Evolutionary conservation across 176 grass and related monocot genomes (phyloP).

Genomic region (Musa acuminata): DNA sequence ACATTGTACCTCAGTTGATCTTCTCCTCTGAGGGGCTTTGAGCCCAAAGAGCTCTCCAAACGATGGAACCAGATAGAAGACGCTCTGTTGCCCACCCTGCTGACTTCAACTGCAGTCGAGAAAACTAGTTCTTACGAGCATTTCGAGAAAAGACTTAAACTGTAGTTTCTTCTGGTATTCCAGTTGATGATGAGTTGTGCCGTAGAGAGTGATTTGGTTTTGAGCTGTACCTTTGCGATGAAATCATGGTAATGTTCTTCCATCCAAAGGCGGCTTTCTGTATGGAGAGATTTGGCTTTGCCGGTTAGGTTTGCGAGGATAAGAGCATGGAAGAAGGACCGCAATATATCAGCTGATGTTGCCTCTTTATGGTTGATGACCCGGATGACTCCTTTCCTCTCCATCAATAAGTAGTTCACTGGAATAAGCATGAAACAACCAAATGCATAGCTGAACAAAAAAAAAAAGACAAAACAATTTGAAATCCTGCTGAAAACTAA

Average conservation of each 20-base stretch:
- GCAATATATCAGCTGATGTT: constrained; percentile 57
- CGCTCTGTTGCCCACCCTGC: constrained; percentile 58
- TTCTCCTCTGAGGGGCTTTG: constrained; percentile 32
- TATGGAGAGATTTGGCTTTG: constrained; percentile 36
- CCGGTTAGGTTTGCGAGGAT: constrained; percentile 26
- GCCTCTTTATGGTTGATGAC: constrained; percentile 81
- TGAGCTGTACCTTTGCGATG: constrained; percentile 50
- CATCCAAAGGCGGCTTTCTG: constrained; percentile 55
- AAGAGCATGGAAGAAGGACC: constrained; percentile 66
- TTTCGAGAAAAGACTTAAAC: background rate
- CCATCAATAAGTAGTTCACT: constrained; percentile 75
- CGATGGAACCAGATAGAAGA: constrained; percentile 65
- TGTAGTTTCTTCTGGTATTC: background rate
- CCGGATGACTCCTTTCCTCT: constrained; percentile 39
- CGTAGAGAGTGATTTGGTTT: background rate
- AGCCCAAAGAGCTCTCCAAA: constrained; percentile 83
- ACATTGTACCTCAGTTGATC: constrained; percentile 25
- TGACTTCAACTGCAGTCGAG: constrained; percentile 34
- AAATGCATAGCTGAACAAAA: constrained; percentile 5
- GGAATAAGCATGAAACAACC: constrained; percentile 5
- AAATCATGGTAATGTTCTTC: constrained; percentile 57
- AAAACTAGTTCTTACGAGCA: background rate
- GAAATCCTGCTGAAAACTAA: background rate
- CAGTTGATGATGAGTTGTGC: too few relatives aligned
- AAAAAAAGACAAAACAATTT: background rate